Base-by-base conservation (phyloP, 2,329 filamentous ascomycete genomes). In the Colletotrichum scovillei region DNA sequence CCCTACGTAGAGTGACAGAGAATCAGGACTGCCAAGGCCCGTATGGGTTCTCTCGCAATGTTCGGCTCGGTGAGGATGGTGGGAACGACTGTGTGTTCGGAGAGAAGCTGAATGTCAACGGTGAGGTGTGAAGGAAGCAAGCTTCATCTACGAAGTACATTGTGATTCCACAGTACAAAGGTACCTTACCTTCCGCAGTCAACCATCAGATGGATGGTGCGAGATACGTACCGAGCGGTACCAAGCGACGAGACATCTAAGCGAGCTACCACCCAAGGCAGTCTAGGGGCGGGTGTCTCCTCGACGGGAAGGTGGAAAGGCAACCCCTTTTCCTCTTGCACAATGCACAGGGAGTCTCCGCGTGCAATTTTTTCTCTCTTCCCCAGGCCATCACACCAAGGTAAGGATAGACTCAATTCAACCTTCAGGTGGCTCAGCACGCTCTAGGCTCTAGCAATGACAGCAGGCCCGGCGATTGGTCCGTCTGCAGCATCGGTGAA, bases 251-350 rank as follows among this genome's bases (percentile, higher is more conserved):
- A 38, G 57, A 24, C 12, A 38, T 42, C 14, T 59, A 58, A 42
- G 30, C 67, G 38, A 60, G 55, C 1, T 5, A 62, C 46, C 5
- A 62, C 46, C 8, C 28, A 28, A 56, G 52, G 30, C 24, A 64
- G 52, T 32, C 32, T 30, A 2, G 16, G 28, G 9, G 67, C 67
- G 42, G 57, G 49, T 62, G 32, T 66, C 28, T 28, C 56, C 38
- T 67, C 56, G 9, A 60, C 24, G 32, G 46, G 62, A 55, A 64
- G 49, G 69, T 62, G 56, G 32, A 56, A 58, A 56, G 42, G 42
- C 4, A 9, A 28, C 66, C 58, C 32, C 56, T 30, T 60, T 59
- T 52, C 69, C 64, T 68, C 57, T 24, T 46, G 11, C 35, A 26
- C 56, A 19, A 19, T 46, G 11, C 35, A 26, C 42, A 24, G 42